Percentiles rank a stretch among this genome's conserved stretches.
These are phyloP conservation scores for Barbatosphaeria neglecta DNA, from an alignment of 495 filamentous ascomycete genomes.

Conservation along the genomic window DNA sequence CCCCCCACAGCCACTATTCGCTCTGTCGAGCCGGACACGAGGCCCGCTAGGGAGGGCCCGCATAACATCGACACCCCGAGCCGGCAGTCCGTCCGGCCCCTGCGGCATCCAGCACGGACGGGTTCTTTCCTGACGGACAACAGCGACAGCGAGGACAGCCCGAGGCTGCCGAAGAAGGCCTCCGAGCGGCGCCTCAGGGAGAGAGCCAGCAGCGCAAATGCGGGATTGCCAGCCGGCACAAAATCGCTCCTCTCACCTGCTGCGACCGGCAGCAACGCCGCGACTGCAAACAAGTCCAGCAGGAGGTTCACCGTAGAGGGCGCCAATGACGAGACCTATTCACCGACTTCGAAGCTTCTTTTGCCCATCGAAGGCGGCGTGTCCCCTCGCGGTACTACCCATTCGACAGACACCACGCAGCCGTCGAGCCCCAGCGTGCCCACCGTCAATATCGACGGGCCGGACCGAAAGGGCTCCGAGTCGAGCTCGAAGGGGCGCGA, in stretches of 20 bases:
- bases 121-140: conserved; percentile 25
- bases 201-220: background rate
- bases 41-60: background rate
- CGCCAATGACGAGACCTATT: conserved; percentile 27
- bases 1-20: conserved; percentile 48
- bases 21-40: conserved; percentile 26
- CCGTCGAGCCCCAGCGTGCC: conserved; percentile 38
- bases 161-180: conserved; percentile 9
- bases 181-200: conserved; percentile 7
- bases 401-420: conserved; percentile 32
- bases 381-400: conserved; percentile 23
- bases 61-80: conserved; percentile 8
- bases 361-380: conserved; percentile 29
- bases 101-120: conserved; percentile 9
- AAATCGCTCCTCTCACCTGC: background rate
- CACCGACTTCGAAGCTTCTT: conserved; percentile 22
- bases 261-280: background rate
- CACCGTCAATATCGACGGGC: conserved; percentile 20
- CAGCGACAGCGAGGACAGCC: conserved; percentile 25
- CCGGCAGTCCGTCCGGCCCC: conserved; percentile 5
- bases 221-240: background rate
- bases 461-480: conserved; percentile 11
- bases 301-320: background rate
- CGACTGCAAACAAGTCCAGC: background rate
- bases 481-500: conserved; percentile 5